Percentiles rank a stretch among this genome's conserved stretches.
Conservation (phyloP, 768 basidiomycete species). For the Porphyrellus cyaneotinctus region DNA sequence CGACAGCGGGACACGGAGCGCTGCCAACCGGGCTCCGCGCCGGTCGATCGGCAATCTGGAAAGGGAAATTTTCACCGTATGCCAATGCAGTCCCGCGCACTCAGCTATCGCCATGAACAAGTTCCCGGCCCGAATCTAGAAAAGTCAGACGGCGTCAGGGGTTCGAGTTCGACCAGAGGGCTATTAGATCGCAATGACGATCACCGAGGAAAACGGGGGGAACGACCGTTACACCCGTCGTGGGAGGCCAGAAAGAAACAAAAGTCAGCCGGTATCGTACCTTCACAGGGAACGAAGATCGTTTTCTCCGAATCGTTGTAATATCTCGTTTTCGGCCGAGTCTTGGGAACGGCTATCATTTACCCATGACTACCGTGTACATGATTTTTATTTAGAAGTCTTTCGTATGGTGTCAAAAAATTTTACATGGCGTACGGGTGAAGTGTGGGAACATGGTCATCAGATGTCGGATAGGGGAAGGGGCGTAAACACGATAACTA, state of each 20-base stretch:
- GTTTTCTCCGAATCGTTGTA: constrained; percentile 37
- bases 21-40: constrained; percentile 11
- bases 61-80: constrained; percentile 4
- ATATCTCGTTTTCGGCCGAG: neutral
- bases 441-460: neutral
- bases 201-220: constrained; percentile 6
- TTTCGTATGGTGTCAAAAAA: neutral
- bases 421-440: neutral
- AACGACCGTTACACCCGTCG: constrained; percentile 74
- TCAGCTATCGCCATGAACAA: neutral
- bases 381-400: neutral
- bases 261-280: constrained; percentile 59
- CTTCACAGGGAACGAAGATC: constrained; percentile 84
- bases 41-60: constrained; percentile 18
- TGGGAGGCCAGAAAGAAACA: constrained; percentile 92
- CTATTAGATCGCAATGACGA: neutral
- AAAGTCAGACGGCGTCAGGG: neutral
- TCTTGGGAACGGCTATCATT: neutral
- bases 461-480: neutral
- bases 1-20: constrained; percentile 23
- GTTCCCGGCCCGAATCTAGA: neutral
- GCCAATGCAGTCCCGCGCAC: neutral
- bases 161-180: neutral
- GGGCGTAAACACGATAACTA: neutral
- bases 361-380: neutral